Base-by-base conservation (phyloP, 208 protist genomes). In the Leishmania martiniquensis region DNA sequence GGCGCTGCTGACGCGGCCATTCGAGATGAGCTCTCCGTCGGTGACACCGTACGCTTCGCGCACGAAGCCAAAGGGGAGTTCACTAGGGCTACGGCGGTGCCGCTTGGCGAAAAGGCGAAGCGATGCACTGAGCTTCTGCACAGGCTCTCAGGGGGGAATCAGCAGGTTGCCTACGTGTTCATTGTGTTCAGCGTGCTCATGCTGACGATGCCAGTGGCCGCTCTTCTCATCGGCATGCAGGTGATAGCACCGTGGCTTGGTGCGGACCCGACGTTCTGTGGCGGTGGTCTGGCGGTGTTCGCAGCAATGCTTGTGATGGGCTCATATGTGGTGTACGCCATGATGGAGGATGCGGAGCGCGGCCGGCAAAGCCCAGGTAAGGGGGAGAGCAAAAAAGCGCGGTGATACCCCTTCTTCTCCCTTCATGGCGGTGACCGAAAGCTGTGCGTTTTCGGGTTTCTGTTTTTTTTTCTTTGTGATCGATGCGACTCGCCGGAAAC, bases 161-260 rank as follows among this genome's bases (percentile, higher is more conserved):
- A 75, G n/a, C 51, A 77, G 29, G 93, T 95, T 29, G 74, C 82
- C 2, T 66, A 70, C 2, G 72, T 88, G 1, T 95, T 97, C 75
- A 45, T 95, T 17, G 60, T 90, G 29, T 80, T 81, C 59, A 94
- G 83, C 34, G 76, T 76, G 25, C 68, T 87, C 17, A 95, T 97
- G 83, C 84, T 96, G 25, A 95, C 92, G 15, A 29, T 95, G 39
- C 93, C 93, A 0, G 63, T 97, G 47, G 39, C 91, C 10, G 75
- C 83, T 42, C 66, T 97, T 49, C 73, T 97, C 32, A 60, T 94
- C 37, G 90, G 87, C 32, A 88, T 91, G 85, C 75, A 88, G 34
- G 52, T 92, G 52, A 49, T 95, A 20, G 93, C 93, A 1, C 89
- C 91, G 51, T 44, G 52, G 72, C 66, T 86, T n/a, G 80, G 60